phyloP scores from a whole-genome alignment of 345 rosid species.

The Populus davidiana region DNA sequence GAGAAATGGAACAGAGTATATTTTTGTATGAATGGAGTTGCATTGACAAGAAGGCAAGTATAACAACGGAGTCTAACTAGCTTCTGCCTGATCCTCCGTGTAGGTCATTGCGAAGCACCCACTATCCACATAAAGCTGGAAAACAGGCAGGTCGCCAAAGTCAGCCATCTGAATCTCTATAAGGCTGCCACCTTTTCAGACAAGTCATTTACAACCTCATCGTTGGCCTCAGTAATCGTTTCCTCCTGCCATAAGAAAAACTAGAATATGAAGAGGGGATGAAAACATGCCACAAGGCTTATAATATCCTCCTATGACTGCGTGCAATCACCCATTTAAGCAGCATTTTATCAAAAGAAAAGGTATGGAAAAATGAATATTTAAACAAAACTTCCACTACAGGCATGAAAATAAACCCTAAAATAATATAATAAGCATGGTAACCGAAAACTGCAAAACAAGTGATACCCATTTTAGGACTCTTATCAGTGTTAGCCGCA shows the following conservation, averaged over 20 bases:
- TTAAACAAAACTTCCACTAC: not conserved
- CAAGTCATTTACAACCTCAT: constrained; percentile 50
- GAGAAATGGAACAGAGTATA: not conserved
- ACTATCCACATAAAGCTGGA: not conserved
- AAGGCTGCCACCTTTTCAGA: constrained; percentile 54
- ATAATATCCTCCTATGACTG: not conserved
- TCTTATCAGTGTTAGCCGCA: constrained; percentile 36
- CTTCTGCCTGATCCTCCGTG: constrained; percentile 5
- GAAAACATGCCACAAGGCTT: not conserved
- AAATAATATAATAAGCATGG: not conserved
- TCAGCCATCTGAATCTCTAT: not conserved
- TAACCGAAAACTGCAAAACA: not conserved
- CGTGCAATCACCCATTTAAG: not conserved
- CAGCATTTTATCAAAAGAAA: not conserved
- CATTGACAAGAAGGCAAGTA: not conserved
- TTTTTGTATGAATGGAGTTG: not conserved
- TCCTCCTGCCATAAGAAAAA: constrained; percentile 41
- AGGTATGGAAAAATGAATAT: not conserved
- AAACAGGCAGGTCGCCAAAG: not conserved
- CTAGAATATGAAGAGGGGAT: not conserved
- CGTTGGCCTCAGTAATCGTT: constrained; percentile 38
- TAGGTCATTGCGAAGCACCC: not conserved
- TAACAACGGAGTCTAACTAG: constrained; percentile 1
- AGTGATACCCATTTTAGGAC: not conserved
- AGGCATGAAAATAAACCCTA: not conserved